Percentiles rank a stretch among this genome's conserved stretches.
phyloP scores from a whole-genome alignment of 306 rosid species.

The Prunus mume region DNA sequence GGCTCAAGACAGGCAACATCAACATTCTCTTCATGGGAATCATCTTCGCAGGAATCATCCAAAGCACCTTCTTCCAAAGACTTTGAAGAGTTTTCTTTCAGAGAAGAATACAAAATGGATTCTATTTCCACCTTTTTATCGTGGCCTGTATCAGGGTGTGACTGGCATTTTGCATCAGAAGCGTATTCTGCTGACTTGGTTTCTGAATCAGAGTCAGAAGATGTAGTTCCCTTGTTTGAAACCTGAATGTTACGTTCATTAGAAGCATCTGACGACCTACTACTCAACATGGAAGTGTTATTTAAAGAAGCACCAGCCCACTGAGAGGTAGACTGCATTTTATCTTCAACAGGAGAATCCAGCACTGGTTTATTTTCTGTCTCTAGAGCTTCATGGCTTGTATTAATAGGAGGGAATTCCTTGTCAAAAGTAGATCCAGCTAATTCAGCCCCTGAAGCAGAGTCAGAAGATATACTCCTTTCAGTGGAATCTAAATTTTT shows the following conservation, averaged over 20 bases:
- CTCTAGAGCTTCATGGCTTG: constrained; percentile 26
- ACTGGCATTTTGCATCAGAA: constrained; percentile 26
- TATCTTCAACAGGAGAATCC: constrained; percentile 32
- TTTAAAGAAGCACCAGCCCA: constrained; percentile 15
- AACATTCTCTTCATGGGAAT: constrained; percentile 27
- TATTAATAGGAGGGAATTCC: constrained; percentile 19
- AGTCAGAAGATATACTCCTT: constrained; percentile 28
- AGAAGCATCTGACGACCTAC: constrained; percentile 4
- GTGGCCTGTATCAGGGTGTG: constrained; percentile 13
- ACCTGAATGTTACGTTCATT: constrained; percentile 6
- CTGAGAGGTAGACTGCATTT: constrained; percentile 15
- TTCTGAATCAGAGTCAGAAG: constrained; percentile 22
- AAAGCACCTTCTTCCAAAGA: constrained; percentile 33
- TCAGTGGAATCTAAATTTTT: constrained; percentile 29
- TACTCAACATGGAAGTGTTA: constrained; percentile 6
- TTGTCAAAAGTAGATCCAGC: constrained; percentile 34
- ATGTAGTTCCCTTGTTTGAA: background rate
- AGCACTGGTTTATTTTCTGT: constrained; percentile 20
- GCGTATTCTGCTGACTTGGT: constrained; percentile 30
- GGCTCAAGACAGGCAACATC: constrained; percentile 28
- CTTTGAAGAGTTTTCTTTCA: constrained; percentile 19
- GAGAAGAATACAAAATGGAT: constrained; percentile 23
- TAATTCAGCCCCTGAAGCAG: constrained; percentile 23
- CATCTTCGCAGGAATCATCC: constrained; percentile 30
- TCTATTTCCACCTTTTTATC: constrained; percentile 22